Percentiles rank a stretch among this genome's conserved stretches.
Conservation (phyloP, 352 stramenopile species). For the Thalassiosira ordinaria region DNA sequence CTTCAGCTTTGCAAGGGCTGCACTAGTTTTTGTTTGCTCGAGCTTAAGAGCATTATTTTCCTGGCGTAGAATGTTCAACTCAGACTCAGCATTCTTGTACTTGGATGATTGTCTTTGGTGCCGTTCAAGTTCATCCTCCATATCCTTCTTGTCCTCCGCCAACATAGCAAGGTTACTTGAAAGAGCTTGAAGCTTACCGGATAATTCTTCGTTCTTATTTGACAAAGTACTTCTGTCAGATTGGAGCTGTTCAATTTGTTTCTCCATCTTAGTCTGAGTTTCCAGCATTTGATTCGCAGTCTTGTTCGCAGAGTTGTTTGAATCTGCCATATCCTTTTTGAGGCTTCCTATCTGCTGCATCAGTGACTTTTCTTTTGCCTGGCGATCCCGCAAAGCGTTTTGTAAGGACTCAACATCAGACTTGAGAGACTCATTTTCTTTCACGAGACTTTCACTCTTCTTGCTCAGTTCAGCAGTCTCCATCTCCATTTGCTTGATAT, state of each 20-base stretch:
- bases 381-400: conserved; percentile 40
- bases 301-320: conserved; percentile 37
- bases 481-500: conserved; percentile 45
- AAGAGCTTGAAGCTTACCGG: conserved; percentile 70
- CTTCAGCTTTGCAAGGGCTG: conserved; percentile 76
- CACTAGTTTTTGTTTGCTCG: conserved; percentile 77
- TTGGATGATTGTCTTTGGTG: conserved; percentile 65
- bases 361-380: conserved; percentile 46
- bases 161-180: conserved; percentile 74
- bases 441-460: conserved; percentile 17
- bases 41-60: conserved; percentile 82
- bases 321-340: conserved; percentile 36
- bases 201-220: conserved; percentile 79
- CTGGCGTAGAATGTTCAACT: conserved; percentile 71
- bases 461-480: conserved; percentile 52
- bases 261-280: conserved; percentile 56
- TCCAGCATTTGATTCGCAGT: conserved; percentile 62
- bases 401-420: conserved; percentile 45
- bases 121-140: conserved; percentile 63
- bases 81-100: conserved; percentile 67
- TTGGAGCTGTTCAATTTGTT: conserved; percentile 59
- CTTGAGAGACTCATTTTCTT: conserved; percentile 29
- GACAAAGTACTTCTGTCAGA: conserved; percentile 49
- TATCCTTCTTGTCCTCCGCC: conserved; percentile 71
- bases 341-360: conserved; percentile 54